These are phyloP conservation scores for Aureobasidium namibiae DNA, from an alignment of 2,329 filamentous ascomycete species.

Conservation along the genomic window DNA sequence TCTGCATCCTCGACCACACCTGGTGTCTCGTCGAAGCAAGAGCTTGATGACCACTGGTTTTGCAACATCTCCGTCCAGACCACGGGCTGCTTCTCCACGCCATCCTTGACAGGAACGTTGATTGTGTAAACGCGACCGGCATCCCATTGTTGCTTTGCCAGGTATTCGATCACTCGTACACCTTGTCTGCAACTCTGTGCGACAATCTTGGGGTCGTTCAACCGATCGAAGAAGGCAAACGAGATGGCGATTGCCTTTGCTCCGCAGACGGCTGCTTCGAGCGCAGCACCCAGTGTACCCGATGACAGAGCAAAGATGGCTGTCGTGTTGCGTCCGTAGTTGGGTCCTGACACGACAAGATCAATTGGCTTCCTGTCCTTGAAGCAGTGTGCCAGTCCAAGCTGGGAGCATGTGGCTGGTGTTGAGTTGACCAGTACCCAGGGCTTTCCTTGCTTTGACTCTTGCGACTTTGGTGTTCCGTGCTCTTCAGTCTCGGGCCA, in stretches of 20 bases:
- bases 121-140: constrained; percentile 70
- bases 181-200: constrained; percentile 65
- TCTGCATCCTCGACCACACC: constrained; percentile 51
- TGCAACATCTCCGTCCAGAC: constrained; percentile 82
- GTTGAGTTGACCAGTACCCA: constrained; percentile 45
- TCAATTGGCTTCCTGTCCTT: constrained; percentile 35
- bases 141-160: constrained; percentile 62
- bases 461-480: neutral
- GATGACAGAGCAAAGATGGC: constrained; percentile 42
- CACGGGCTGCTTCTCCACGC: constrained; percentile 52
- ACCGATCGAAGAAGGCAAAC: constrained; percentile 81
- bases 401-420: constrained; percentile 42
- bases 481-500: constrained; percentile 29
- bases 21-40: constrained; percentile 75
- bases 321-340: constrained; percentile 38
- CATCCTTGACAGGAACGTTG: constrained; percentile 75
- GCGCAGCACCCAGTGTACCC: constrained; percentile 42
- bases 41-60: constrained; percentile 79
- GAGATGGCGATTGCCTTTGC: constrained; percentile 66
- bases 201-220: constrained; percentile 77
- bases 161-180: constrained; percentile 68
- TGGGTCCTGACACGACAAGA: constrained; percentile 42
- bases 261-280: constrained; percentile 42
- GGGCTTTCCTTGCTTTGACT: constrained; percentile 30
- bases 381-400: constrained; percentile 42